Conservation (phyloP, 495 filamentous ascomycete species). For the Trichoderma virens region DNA sequence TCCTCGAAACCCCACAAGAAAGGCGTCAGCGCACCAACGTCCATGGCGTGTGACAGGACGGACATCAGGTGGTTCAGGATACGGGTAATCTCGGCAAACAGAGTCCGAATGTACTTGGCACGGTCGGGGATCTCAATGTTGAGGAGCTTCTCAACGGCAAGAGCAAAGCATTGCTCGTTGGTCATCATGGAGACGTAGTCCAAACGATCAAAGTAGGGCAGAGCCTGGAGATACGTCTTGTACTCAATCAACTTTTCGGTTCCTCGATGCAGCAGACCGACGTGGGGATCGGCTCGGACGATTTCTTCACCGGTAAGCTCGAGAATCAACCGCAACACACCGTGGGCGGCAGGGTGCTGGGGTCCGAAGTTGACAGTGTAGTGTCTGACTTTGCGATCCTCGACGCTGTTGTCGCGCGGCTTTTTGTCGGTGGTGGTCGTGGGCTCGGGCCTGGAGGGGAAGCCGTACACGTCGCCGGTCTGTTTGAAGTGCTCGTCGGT, state of each 20-base stretch:
- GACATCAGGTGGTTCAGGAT: constrained; percentile 98
- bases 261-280: constrained; percentile 90
- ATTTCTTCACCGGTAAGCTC: constrained; percentile 98
- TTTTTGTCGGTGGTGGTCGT: constrained; percentile 39
- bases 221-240: constrained; percentile 95
- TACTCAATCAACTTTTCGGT: constrained; percentile 99
- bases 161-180: constrained; percentile 93
- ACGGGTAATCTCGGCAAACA: constrained; percentile 96
- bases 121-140: constrained; percentile 95
- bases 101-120: constrained; percentile 92
- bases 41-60: constrained; percentile 96
- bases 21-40: constrained; percentile 95
- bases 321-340: constrained; percentile 94
- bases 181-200: constrained; percentile 99
- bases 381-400: constrained; percentile 85
- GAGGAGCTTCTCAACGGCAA: constrained; percentile 95
- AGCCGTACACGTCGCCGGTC: constrained; percentile 33
- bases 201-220: constrained; percentile 97
- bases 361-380: constrained; percentile 99
- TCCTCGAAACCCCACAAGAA: constrained; percentile 99
- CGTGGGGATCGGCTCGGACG: constrained; percentile 90
- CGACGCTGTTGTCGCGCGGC: constrained; percentile 37
- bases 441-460: constrained; percentile 37
- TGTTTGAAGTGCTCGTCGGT: constrained; percentile 57
- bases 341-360: constrained; percentile 97